Percentiles rank a stretch among this genome's conserved stretches.
These are phyloP conservation scores for Vicia sativa DNA, from an alignment of 306 rosid species.

Conservation along the genomic window DNA sequence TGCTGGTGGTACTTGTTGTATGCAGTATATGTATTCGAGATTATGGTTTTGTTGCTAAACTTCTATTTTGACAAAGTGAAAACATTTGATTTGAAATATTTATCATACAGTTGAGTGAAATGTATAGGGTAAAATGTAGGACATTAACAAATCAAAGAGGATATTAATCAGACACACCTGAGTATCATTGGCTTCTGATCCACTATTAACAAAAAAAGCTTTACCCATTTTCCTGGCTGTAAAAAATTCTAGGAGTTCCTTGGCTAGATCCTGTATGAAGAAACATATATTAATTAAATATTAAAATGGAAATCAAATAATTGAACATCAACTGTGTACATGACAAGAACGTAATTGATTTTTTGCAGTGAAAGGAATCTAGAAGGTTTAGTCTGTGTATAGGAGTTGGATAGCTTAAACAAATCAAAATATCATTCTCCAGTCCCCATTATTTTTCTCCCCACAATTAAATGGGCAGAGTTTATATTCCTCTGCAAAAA, in stretches of 20 bases:
- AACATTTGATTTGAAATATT: constrained; percentile 22
- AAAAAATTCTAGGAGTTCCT: constrained; percentile 71
- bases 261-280: constrained; percentile 81
- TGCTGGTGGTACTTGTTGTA: background rate
- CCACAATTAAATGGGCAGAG: constrained; percentile 2
- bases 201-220: constrained; percentile 87
- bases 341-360: constrained; percentile 21
- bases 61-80: background rate
- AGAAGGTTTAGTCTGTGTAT: background rate
- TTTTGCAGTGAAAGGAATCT: constrained; percentile 9
- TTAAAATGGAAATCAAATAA: constrained; percentile 26
- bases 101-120: constrained; percentile 17
- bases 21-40: background rate
- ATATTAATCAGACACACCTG: constrained; percentile 59
- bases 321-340: constrained; percentile 21
- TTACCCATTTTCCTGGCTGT: constrained; percentile 86
- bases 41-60: constrained; percentile 11
- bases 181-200: constrained; percentile 98
- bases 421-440: background rate
- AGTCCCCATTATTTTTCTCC: background rate
- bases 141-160: constrained; percentile 30
- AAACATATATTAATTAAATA: constrained; percentile 26
- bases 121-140: constrained; percentile 27
- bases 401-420: constrained; percentile 8
- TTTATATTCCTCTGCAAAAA: background rate